Evolutionary conservation across 805 yeast species (phyloP).

Genomic region (Ogataea nakhonphanomensis): DNA sequence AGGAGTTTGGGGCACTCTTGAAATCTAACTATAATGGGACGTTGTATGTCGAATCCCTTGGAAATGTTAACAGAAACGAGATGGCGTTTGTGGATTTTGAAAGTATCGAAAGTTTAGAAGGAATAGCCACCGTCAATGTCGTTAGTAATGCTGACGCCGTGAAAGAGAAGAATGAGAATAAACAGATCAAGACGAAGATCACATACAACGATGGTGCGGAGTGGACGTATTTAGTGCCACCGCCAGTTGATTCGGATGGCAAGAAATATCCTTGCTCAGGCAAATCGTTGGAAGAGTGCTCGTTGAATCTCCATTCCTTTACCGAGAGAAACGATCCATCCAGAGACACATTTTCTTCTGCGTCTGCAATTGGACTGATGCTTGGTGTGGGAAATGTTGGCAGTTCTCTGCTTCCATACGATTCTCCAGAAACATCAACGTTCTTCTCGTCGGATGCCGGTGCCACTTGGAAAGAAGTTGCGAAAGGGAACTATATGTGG

Average conservation of each 20-base stretch:
- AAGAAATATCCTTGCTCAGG: slow-evolving; percentile 49
- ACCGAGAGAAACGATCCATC: slow-evolving; percentile 75
- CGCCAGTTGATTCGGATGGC: slow-evolving; percentile 59
- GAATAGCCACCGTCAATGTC: slow-evolving; percentile 70
- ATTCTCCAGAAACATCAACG: slow-evolving; percentile 52
- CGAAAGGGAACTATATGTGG: slow-evolving; percentile 80
- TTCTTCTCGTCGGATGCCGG: slow-evolving; percentile 91
- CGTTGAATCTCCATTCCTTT: slow-evolving; percentile 83
- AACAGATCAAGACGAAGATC: slow-evolving; percentile 65
- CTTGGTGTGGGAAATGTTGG: slow-evolving; percentile 96
- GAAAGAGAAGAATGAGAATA: slow-evolving; percentile 29
- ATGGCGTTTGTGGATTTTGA: slow-evolving; percentile 88
- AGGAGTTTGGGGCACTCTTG: slow-evolving; percentile 73
- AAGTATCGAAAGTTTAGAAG: slow-evolving; percentile 77
- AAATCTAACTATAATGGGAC: slow-evolving; percentile 94
- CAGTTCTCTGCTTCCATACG: slow-evolving; percentile 39
- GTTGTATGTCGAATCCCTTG: slow-evolving; percentile 64
- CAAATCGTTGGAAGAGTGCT: slow-evolving; percentile 55
- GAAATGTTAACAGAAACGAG: slow-evolving; percentile 68
- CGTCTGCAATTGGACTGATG: slow-evolving; percentile 85
- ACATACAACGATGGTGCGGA: slow-evolving; percentile 90
- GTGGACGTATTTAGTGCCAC: slow-evolving; percentile 75
- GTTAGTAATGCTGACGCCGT: slow-evolving; percentile 56
- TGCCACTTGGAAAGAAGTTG: slow-evolving; percentile 76
- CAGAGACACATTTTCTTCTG: slow-evolving; percentile 82